These are phyloP conservation scores for Penicillium sp. DNA, from an alignment of 2,329 filamentous ascomycete genomes.

Conservation along the genomic window DNA sequence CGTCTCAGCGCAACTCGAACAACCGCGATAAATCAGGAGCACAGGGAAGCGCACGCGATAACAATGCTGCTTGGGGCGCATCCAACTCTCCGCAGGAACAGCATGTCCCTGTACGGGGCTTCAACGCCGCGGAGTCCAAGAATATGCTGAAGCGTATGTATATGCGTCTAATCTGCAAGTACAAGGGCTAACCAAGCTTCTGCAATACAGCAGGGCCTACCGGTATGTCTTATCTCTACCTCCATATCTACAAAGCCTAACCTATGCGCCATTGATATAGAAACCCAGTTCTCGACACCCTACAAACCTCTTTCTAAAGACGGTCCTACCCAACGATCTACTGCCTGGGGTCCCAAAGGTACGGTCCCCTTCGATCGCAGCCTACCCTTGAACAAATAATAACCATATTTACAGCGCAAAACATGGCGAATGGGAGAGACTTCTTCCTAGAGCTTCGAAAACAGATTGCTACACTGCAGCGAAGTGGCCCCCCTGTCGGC, in stretches of 20 bases:
- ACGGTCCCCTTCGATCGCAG: conserved; percentile 19
- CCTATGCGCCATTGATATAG: conserved; percentile 22
- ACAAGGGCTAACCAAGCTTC: conserved; percentile 5
- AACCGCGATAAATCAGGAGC: conserved; percentile 29
- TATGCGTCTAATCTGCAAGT: background rate
- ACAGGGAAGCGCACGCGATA: conserved; percentile 33
- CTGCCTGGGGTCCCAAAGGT: conserved; percentile 48
- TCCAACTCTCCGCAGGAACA: conserved; percentile 34
- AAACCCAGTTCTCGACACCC: conserved; percentile 29
- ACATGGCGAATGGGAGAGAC: conserved; percentile 50
- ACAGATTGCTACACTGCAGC: conserved; percentile 43
- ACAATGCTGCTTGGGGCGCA: conserved; percentile 31
- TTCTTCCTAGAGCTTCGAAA: conserved; percentile 52
- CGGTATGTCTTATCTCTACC: conserved; percentile 23
- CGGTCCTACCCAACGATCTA: conserved; percentile 33
- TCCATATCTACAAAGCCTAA: background rate
- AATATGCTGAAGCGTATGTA: conserved; percentile 40
- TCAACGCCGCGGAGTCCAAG: conserved; percentile 46
- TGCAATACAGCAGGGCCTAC: conserved; percentile 23
- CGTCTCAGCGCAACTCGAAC: conserved; percentile 37
- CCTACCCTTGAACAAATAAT: conserved; percentile 10
- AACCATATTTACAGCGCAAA: conserved; percentile 38
- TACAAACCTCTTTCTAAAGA: conserved; percentile 44
- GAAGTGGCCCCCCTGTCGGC: conserved; percentile 35
- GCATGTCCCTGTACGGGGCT: conserved; percentile 43